These are phyloP conservation scores for Coniophora puteana DNA, from an alignment of 1,284 basidiomycete genomes.

Conservation along the genomic window DNA sequence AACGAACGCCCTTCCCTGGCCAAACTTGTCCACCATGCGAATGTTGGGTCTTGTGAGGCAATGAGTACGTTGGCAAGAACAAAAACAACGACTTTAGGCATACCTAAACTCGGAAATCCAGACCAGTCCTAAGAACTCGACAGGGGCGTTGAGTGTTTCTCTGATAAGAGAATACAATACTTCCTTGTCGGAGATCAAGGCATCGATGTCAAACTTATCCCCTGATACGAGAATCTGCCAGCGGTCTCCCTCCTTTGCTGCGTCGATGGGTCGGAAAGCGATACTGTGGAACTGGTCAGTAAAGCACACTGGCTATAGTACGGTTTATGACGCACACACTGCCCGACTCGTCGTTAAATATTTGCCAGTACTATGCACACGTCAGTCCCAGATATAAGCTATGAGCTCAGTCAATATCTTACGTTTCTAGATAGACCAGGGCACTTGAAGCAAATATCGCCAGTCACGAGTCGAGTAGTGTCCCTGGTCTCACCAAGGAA, in stretches of 20 bases:
- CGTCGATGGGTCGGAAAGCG: conserved; percentile 11
- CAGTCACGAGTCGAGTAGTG: conserved; percentile 9
- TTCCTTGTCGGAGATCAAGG: neutral
- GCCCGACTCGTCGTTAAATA: conserved; percentile 18
- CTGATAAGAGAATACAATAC: conserved; percentile 9
- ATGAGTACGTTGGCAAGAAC: too few species aligned
- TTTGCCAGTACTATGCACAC: conserved; percentile 21
- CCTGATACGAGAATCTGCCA: conserved; percentile 2
- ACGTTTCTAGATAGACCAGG: conserved; percentile 4
- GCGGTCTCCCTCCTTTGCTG: conserved; percentile 6
- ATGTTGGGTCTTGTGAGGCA: conserved; percentile 40
- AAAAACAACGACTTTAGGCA: neutral
- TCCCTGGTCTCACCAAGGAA: conserved; percentile 17
- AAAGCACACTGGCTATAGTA: conserved; percentile 5
- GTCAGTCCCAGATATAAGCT: neutral
- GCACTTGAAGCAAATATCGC: conserved; percentile 15
- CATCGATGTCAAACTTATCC: neutral
- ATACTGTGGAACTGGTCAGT: conserved; percentile 5
- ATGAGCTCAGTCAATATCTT: too few species aligned
- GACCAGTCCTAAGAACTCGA: conserved; percentile 12
- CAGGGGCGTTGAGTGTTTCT: conserved; percentile 11
- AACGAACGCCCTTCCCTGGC: conserved; percentile 31
- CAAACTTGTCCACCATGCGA: conserved; percentile 32
- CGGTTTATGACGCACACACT: neutral
- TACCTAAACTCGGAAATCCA: conserved; percentile 24